A percentile compares a stretch with the other conserved stretches of the same genome.
These are phyloP conservation scores for Trichoderma breve DNA, from an alignment of 2,329 filamentous ascomycete species.

Conservation along the genomic window DNA sequence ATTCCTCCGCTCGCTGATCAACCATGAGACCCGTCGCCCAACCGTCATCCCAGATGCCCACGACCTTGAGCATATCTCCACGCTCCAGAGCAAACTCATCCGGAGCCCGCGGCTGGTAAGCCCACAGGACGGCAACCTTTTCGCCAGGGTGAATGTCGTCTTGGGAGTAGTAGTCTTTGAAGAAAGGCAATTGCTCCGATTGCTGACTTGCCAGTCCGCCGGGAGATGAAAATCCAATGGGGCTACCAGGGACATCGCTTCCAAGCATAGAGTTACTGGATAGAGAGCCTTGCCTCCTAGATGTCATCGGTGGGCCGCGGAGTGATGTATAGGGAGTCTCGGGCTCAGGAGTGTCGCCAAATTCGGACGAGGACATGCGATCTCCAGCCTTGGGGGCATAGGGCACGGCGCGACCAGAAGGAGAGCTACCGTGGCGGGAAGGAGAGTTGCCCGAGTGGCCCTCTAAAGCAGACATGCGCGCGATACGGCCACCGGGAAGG, in stretches of 20 bases:
- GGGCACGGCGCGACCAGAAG: slow-evolving; percentile 40
- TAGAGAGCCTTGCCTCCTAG: slow-evolving; percentile 79
- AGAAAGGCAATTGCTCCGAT: slow-evolving; percentile 91
- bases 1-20: slow-evolving; percentile 81
- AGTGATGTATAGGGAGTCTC: slow-evolving; percentile 56
- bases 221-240: slow-evolving; percentile 76
- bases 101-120: slow-evolving; percentile 87
- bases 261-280: slow-evolving; percentile 79
- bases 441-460: slow-evolving; percentile 64
- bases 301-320: slow-evolving; percentile 56
- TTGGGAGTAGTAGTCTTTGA: slow-evolving; percentile 98
- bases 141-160: slow-evolving; percentile 94
- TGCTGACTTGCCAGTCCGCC: slow-evolving; percentile 82
- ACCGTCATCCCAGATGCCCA: slow-evolving; percentile 98
- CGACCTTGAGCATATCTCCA: slow-evolving; percentile 96
- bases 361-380: slow-evolving; percentile 67
- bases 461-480: slow-evolving; percentile 93
- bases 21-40: slow-evolving; percentile 93
- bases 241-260: slow-evolving; percentile 68
- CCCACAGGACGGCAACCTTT: slow-evolving; percentile 89
- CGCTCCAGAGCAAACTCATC: slow-evolving; percentile 93
- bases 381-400: slow-evolving; percentile 50
- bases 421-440: slow-evolving; percentile 47
- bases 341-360: slow-evolving; percentile 69
- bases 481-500: slow-evolving; percentile 82